Percentiles rank a stretch among this genome's conserved stretches.
These are phyloP conservation scores for Posidonia australis DNA, from an alignment of 106 monocot genomes.

Conservation along the genomic window DNA sequence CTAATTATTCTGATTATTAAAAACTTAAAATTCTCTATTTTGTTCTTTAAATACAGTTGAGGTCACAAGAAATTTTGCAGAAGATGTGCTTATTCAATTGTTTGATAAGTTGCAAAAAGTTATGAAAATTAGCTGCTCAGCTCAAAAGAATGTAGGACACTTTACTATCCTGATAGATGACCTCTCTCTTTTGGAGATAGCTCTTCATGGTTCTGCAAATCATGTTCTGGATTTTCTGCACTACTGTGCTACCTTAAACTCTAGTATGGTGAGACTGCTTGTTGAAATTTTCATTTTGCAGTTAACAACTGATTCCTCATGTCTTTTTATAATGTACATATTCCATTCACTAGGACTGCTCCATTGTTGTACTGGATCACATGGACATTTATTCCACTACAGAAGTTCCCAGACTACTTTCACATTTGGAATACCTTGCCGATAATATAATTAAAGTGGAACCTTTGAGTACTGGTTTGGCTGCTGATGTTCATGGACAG, in stretches of 20 bases:
- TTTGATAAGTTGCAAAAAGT: slow-evolving; percentile 41
- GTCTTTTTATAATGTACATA: neutral
- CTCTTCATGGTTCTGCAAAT: slow-evolving; percentile 45
- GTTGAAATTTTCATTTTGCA: neutral
- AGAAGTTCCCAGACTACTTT: slow-evolving; percentile 26
- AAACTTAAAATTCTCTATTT: neutral
- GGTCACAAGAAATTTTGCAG: slow-evolving; percentile 8
- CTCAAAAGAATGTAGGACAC: slow-evolving; percentile 7
- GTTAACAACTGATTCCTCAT: neutral
- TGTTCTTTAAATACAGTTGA: slow-evolving; percentile 20
- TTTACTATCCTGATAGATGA: slow-evolving; percentile 78
- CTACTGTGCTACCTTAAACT: slow-evolving; percentile 54
- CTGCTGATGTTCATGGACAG: slow-evolving; percentile 94
- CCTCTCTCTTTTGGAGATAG: slow-evolving; percentile 73
- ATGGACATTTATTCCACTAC: slow-evolving; percentile 61
- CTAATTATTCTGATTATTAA: neutral
- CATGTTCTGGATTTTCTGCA: slow-evolving; percentile 67
- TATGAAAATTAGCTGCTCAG: slow-evolving; percentile 27
- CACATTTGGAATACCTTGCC: slow-evolving; percentile 34
- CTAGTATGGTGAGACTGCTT: slow-evolving; percentile 40
- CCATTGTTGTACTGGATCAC: slow-evolving; percentile 66
- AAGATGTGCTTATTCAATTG: slow-evolving; percentile 34
- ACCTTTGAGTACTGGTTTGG: slow-evolving; percentile 72
- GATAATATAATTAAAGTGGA: slow-evolving; percentile 47
- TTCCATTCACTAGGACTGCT: slow-evolving; percentile 37